Evolutionary conservation across 2,329 filamentous ascomycete genomes (phyloP).

Genomic region (Colletotrichum sojae): DNA sequence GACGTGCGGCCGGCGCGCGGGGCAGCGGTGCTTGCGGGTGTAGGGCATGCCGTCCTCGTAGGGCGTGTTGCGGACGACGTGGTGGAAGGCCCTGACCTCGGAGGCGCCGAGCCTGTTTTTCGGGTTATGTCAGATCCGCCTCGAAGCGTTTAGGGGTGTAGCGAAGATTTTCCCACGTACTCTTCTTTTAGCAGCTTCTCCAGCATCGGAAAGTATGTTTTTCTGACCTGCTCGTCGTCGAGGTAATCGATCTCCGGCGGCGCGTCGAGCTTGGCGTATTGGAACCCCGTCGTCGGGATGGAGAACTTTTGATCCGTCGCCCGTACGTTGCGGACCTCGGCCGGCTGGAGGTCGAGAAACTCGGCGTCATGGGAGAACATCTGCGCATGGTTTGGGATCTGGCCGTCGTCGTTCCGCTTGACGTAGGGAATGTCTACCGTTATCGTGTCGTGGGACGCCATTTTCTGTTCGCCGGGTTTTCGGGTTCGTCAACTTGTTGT

Average conservation of each 20-base stretch:
- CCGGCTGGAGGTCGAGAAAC: conserved; percentile 21
- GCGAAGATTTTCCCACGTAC: neutral
- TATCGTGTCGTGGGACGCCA: neutral
- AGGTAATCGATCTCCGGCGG: conserved; percentile 17
- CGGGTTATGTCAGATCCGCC: too few relatives aligned
- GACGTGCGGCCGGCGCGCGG: conserved; percentile 21
- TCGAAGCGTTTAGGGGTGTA: too few relatives aligned
- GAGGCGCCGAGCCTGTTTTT: conserved; percentile 15
- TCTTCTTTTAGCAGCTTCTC: conserved; percentile 11
- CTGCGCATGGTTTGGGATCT: conserved; percentile 27
- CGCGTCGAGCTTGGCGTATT: conserved; percentile 1
- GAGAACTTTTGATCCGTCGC: conserved; percentile 6
- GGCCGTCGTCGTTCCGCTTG: conserved; percentile 7
- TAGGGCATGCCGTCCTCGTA: conserved; percentile 17
- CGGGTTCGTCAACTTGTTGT: too few relatives aligned
- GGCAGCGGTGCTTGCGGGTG: conserved; percentile 25
- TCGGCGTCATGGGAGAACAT: conserved; percentile 27
- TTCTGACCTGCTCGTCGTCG: conserved; percentile 13
- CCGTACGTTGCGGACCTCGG: conserved; percentile 12
- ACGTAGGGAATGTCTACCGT: conserved; percentile 5
- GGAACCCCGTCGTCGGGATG: neutral
- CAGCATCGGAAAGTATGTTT: neutral
- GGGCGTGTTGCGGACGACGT: conserved; percentile 18
- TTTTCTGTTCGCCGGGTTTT: neutral
- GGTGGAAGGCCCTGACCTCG: conserved; percentile 22